Percentiles rank a stretch among this genome's conserved stretches.
phyloP scores from a whole-genome alignment of 2,329 filamentous ascomycete species.

The Cercospora berteroae region DNA sequence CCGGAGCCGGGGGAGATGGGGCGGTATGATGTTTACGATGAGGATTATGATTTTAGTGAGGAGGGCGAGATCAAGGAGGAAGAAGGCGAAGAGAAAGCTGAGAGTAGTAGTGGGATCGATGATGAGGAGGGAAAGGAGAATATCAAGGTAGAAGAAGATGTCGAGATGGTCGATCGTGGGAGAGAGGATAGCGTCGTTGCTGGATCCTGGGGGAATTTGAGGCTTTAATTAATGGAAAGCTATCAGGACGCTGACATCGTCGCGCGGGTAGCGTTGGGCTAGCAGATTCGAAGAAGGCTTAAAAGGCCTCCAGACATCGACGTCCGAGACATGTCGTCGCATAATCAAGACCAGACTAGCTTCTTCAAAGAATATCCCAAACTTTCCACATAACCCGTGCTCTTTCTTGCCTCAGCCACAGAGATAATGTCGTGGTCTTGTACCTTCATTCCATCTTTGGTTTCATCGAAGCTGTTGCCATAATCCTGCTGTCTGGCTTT shows the following conservation, averaged over 20 bases:
- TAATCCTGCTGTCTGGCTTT: constrained; percentile 45
- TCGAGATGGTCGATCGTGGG: not conserved
- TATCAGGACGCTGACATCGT: not conserved
- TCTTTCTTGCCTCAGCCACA: constrained; percentile 78
- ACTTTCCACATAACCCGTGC: constrained; percentile 81
- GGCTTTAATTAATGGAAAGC: not conserved
- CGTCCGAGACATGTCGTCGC: not conserved
- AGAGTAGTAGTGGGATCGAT: not conserved
- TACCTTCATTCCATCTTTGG: constrained; percentile 37
- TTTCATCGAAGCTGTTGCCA: constrained; percentile 27
- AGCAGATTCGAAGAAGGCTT: not conserved
- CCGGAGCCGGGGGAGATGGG: constrained; percentile 13
- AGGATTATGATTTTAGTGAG: not conserved
- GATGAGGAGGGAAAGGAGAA: constrained; percentile 5
- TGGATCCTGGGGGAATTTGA: constrained; percentile 5
- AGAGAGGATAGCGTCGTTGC: constrained; percentile 2
- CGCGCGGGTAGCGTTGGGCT: too few species aligned
- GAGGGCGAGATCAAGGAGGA: constrained; percentile 1
- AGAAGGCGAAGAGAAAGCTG: not conserved
- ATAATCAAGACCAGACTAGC: constrained; percentile 70
- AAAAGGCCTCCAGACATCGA: not conserved
- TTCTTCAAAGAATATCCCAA: constrained; percentile 89
- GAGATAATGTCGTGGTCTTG: constrained; percentile 73
- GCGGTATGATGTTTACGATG: not conserved
- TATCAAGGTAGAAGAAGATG: not conserved